Base-by-base conservation (phyloP, 768 basidiomycete genomes). In the Chalciporus sphaerocephalus region DNA sequence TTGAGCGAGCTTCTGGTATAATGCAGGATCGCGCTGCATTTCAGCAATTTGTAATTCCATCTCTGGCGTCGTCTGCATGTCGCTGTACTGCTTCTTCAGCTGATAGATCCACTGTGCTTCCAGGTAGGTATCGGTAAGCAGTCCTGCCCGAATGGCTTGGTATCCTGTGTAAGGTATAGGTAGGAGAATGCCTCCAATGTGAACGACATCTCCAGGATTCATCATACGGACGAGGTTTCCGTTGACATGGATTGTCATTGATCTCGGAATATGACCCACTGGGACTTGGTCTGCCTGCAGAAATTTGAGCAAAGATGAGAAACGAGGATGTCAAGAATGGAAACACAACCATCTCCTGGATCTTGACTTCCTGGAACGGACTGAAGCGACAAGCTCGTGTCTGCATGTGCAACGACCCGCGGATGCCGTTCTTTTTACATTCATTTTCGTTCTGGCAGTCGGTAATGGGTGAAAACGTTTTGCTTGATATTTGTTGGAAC, bases 321-420 rank as follows among this genome's bases (percentile, higher is more conserved):
- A 13, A 13, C 9, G n/a, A 20, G 15, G 38, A 5, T 5, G 34
- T 0, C 25, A 30, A 40, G 28, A 40, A 44, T 16, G 16, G 11
- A 15, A 11, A 3, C 34, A 74, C 51, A 47, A 89, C 93, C 94
- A 99, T 95, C 67, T 99, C 96, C 65, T 99, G 96, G 44, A 99
- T 94, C 68, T 95, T 95, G 50, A 96, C 81, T 67, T 99, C 96
- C 63, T 99, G 96, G 75, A 98, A 99, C 0, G 96, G 94, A 57
- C 85, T 89, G 66, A 99, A 99, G 43, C 94, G 82, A 68, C 91
- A 92, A 17, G 96, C 96, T 36, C 96, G 80, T 5, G 96, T 99
- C 68, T 98, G 96, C 95, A 98, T 97, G 61, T 96, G 92, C 42
- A 99, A 70, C 17, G 90, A 86, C 9, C 94, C 94, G n/a, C 74